A percentile compares a stretch with the other conserved stretches of the same genome.
Conservation (phyloP, 176 grass and related monocot genomes). For the Zizania latifolia region DNA sequence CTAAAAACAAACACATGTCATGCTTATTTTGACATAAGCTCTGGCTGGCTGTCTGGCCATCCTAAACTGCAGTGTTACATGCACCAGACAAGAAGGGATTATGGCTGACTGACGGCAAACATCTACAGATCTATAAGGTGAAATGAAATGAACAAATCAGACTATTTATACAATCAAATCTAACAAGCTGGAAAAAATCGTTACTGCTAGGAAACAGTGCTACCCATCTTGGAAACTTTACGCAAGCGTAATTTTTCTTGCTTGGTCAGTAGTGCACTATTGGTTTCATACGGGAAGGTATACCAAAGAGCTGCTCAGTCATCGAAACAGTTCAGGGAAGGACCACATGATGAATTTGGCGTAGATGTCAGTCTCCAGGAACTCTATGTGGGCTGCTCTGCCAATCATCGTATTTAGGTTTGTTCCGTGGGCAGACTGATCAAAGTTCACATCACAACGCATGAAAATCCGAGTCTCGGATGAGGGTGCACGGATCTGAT, state of each 20-base stretch:
- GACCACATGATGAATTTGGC: constrained; percentile 98
- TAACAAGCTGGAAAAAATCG: constrained; percentile 32
- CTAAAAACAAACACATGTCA: constrained; percentile 8
- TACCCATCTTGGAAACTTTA: constrained; percentile 19
- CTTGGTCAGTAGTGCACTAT: constrained; percentile 32
- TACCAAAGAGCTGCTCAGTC: constrained; percentile 10
- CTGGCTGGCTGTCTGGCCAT: background rate
- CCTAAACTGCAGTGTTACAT: constrained; percentile 40
- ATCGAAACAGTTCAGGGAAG: constrained; percentile 78
- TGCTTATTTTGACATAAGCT: constrained; percentile 31
- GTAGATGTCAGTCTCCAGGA: constrained; percentile 77
- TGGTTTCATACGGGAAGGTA: background rate
- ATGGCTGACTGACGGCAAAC: constrained; percentile 27
- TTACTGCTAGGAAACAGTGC: constrained; percentile 38
- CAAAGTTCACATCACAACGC: constrained; percentile 86
- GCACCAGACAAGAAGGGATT: constrained; percentile 24
- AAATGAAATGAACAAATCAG: constrained; percentile 33
- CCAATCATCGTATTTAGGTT: constrained; percentile 91
- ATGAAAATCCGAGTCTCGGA: constrained; percentile 68
- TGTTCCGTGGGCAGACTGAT: constrained; percentile 61
- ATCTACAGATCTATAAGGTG: constrained; percentile 44
- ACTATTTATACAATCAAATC: constrained; percentile 47
- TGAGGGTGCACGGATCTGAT: constrained; percentile 77
- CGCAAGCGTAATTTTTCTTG: constrained; percentile 25
- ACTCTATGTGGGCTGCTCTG: constrained; percentile 89